Evolutionary conservation across 257 asterid species (phyloP).

Genomic region (Solanum appendiculatum): DNA sequence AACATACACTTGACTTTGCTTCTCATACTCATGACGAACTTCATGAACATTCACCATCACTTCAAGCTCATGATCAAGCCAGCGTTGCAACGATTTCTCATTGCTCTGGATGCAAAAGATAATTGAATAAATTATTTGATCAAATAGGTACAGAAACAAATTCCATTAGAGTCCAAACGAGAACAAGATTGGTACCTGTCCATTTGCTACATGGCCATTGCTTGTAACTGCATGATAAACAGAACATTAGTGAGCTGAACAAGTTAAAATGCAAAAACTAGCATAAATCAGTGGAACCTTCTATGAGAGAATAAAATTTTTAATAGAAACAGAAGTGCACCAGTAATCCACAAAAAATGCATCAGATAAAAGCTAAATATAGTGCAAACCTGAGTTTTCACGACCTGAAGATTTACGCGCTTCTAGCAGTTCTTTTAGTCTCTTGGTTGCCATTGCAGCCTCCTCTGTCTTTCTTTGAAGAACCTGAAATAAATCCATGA

Average conservation of each 20-base stretch:
- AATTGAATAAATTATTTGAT: background rate
- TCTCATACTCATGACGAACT: constrained; percentile 98
- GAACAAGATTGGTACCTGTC: constrained; percentile 45
- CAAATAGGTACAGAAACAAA: background rate
- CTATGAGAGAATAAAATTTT: background rate
- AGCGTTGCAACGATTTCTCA: constrained; percentile 80
- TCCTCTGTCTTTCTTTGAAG: constrained; percentile 99
- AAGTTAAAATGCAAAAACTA: background rate
- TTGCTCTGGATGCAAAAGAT: constrained; percentile 42
- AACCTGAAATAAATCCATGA: constrained; percentile 48
- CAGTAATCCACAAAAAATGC: background rate
- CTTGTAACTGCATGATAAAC: constrained; percentile 39
- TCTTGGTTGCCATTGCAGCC: constrained; percentile 99
- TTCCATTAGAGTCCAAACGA: background rate
- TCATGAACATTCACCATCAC: constrained; percentile 98
- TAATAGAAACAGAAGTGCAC: background rate
- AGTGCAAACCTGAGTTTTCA: constrained; percentile 62
- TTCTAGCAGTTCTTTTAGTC: constrained; percentile 95
- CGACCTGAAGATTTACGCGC: constrained; percentile 90
- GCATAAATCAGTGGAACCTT: background rate
- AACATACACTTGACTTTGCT: constrained; percentile 98
- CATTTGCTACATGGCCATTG: constrained; percentile 63
- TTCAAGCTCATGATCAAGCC: constrained; percentile 98
- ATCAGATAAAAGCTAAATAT: background rate
- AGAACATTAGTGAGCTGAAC: background rate